Percentiles rank a stretch among this genome's conserved stretches.
Conservation (phyloP, 148 eudicot genomes). For the Rhododendron molle region DNA sequence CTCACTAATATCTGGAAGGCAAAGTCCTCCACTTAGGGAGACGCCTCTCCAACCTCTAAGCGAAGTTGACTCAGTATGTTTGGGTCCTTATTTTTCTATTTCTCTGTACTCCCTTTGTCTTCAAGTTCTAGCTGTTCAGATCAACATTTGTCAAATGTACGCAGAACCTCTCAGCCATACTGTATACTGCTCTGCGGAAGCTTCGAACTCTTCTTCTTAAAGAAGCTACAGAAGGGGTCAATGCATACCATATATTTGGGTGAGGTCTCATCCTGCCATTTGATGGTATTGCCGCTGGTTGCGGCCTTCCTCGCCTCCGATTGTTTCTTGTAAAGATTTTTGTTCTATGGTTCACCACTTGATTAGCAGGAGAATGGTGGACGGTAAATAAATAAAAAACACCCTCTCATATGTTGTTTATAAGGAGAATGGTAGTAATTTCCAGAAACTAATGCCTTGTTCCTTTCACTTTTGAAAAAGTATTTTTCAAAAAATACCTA, state of each 20-base stretch:
- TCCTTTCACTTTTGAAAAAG: no score
- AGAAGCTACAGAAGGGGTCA: conserved; percentile 56
- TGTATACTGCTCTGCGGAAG: conserved; percentile 50
- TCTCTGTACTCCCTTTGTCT: not conserved
- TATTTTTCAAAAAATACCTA: no score
- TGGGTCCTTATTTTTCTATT: not conserved
- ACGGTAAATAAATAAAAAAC: not conserved
- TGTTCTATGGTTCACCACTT: not conserved
- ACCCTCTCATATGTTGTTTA: not conserved
- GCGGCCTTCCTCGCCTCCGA: not conserved
- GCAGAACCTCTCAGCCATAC: conserved; percentile 64
- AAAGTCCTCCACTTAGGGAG: conserved; percentile 32
- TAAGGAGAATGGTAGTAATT: not conserved
- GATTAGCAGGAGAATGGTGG: not conserved
- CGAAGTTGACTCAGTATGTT: conserved; percentile 39
- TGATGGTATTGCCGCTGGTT: not conserved
- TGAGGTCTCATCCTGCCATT: conserved; percentile 24
- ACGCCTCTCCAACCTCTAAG: conserved; percentile 37
- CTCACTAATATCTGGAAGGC: conserved; percentile 39
- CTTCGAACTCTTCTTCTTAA: conserved; percentile 51
- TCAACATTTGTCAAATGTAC: conserved; percentile 7
- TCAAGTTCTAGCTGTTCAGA: not conserved
- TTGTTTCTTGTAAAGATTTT: not conserved
- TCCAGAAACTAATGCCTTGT: not conserved
- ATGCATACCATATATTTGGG: conserved; percentile 74